Conservation (phyloP, 257 asterid species). For the Solanum bulbocastanum region DNA sequence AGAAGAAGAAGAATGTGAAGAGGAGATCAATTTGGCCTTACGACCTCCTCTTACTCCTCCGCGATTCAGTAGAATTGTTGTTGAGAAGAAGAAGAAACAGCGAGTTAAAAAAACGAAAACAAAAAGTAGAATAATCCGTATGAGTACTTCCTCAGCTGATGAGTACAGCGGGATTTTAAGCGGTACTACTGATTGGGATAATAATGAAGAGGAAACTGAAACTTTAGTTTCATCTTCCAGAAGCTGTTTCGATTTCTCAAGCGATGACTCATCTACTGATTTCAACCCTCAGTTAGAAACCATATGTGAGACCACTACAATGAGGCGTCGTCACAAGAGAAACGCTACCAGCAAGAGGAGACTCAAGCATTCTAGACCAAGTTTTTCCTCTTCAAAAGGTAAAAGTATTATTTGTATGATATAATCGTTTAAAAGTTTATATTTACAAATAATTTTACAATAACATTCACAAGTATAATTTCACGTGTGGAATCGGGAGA, state of each 20-base stretch:
- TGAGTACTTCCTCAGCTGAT: conserved; percentile 52
- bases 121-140: conserved; percentile 19
- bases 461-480: background rate
- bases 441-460: background rate
- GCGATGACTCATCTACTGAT: conserved; percentile 24
- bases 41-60: conserved; percentile 14
- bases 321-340: background rate
- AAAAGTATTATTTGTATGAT: background rate
- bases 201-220: conserved; percentile 16
- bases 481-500: background rate
- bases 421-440: background rate
- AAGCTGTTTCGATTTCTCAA: conserved; percentile 8
- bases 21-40: background rate
- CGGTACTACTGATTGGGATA: conserved; percentile 15
- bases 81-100: conserved; percentile 10
- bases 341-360: conserved; percentile 10
- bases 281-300: conserved; percentile 18
- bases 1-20: conserved; percentile 1
- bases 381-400: background rate
- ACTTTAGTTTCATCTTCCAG: conserved; percentile 24
- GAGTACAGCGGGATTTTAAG: conserved; percentile 43
- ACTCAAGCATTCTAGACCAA: background rate
- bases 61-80: background rate
- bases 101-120: conserved; percentile 22
- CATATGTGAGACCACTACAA: conserved; percentile 7